Evolutionary conservation across 2,329 filamentous ascomycete genomes (phyloP), one percentile per base, ranked within the genome.

Genomic region (Pseudocercospora cruenta): DNA sequence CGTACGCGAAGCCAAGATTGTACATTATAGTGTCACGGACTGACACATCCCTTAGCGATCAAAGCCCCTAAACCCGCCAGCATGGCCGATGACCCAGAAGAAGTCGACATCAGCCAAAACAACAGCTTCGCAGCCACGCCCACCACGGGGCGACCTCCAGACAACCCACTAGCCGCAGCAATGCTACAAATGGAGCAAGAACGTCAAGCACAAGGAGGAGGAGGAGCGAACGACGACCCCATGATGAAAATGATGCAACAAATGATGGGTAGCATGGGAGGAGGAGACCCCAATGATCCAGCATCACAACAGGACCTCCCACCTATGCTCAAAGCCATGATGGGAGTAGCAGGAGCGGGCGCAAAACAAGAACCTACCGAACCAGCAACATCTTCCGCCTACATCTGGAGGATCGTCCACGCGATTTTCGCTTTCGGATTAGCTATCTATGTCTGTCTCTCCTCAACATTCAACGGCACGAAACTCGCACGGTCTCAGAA

Each of bases 331-430:
- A 76, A 78, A 26, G 78, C 77, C 14, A 82, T 86, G 78, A 79
- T 81, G 60, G 79, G 80, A 28, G 79, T 76, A 67, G 65, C 64
- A 10, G 70, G 69, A 9, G 68, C 65, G 49, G 77, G 80, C 45
- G 73, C 71, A 36, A 76, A 70, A 55, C 74, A 66, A 57, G 57
- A 66, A 28, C 59, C 58, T 72, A 62, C 72, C 76, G 63, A 78
- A 71, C 70, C 81, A 69, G 73, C 75, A 4, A 83, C 70, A 63
- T 82, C 78, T 12, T 82, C 81, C 16, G 78, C 78, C 0, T 85
- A 85, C 73, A 74, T 92, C 57, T 94, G 91, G 90, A 87, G 90
- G 4, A 81, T 93, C 31, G 81, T 93, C 4, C 91, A 94, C 77
- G 89, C 90, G 26, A 77, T 92, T 24, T 88, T 93, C 74, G 90